These are phyloP conservation scores for Deakozyma indianensis DNA, from an alignment of 805 yeast species.

Conservation along the genomic window DNA sequence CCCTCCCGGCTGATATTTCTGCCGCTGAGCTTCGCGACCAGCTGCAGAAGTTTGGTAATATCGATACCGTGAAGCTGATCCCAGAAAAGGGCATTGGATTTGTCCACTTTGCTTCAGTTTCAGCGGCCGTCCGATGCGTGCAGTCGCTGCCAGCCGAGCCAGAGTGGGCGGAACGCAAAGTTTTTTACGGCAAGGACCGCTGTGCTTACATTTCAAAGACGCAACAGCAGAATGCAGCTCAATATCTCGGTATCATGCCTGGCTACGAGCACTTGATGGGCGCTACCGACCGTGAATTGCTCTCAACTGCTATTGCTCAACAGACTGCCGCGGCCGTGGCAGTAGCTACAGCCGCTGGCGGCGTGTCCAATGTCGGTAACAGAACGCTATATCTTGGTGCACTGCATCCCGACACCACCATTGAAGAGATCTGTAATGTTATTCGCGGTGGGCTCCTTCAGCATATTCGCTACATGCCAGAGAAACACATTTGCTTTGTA, in stretches of 20 bases:
- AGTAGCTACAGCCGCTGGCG: slow-evolving; percentile 89
- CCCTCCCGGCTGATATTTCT: slow-evolving; percentile 48
- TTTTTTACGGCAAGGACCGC: slow-evolving; percentile 87
- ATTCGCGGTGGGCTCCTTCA: slow-evolving; percentile 91
- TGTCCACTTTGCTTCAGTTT: slow-evolving; percentile 75
- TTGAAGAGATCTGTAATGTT: slow-evolving; percentile 90
- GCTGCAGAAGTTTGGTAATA: slow-evolving; percentile 59
- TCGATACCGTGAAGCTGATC: slow-evolving; percentile 72
- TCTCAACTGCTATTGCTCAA: slow-evolving; percentile 45
- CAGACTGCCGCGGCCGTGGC: slow-evolving; percentile 98
- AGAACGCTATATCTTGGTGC: slow-evolving; percentile 87
- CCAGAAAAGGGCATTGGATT: slow-evolving; percentile 66
- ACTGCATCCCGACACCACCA: slow-evolving; percentile 72
- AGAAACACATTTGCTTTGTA: slow-evolving; percentile 83
- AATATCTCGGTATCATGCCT: slow-evolving; percentile 80
- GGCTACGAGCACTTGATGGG: slow-evolving; percentile 72
- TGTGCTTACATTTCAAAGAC: slow-evolving; percentile 83
- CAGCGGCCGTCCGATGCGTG: slow-evolving; percentile 78
- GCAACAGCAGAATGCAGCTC: slow-evolving; percentile 95
- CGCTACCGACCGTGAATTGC: slow-evolving; percentile 43
- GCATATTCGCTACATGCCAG: slow-evolving; percentile 63
- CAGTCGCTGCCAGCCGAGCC: slow-evolving; percentile 52
- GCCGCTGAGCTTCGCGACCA: slow-evolving; percentile 57
- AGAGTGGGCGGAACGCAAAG: slow-evolving; percentile 61
- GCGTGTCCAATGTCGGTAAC: slow-evolving; percentile 81